phyloP scores from a whole-genome alignment of 495 filamentous ascomycete species.

The Talaromyces borbonicus region DNA sequence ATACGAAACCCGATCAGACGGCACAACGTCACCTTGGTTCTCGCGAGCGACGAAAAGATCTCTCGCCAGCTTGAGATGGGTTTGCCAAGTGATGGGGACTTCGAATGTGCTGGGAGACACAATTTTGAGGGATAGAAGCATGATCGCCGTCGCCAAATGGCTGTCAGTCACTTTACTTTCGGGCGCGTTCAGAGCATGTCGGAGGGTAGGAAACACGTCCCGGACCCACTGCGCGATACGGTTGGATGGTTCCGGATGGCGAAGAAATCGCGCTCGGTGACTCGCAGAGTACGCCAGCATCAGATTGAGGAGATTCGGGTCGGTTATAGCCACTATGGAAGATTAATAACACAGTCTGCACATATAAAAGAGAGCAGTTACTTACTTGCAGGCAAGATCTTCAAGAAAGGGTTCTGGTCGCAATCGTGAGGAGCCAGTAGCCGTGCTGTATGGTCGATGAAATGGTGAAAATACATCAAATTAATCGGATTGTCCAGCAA shows the following conservation, averaged over 20 bases:
- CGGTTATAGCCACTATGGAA: conserved; percentile 50
- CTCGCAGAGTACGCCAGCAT: conserved; percentile 75
- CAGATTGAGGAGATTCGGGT: conserved; percentile 62
- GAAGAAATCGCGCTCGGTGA: conserved; percentile 68
- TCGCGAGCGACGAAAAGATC: conserved; percentile 64
- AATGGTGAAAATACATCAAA: conserved; percentile 68
- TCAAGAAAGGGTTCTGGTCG: conserved; percentile 62
- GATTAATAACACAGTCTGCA: conserved; percentile 9
- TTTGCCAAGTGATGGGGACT: conserved; percentile 65
- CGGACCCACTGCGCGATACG: conserved; percentile 73
- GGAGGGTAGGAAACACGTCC: conserved; percentile 66
- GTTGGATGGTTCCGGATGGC: conserved; percentile 63
- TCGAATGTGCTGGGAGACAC: conserved; percentile 75
- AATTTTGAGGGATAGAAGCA: conserved; percentile 79
- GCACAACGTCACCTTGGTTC: conserved; percentile 40
- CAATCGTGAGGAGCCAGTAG: conserved; percentile 71
- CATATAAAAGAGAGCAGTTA: conserved; percentile 8
- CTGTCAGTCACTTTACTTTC: conserved; percentile 57
- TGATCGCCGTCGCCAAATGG: conserved; percentile 75
- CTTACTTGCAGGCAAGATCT: conserved; percentile 59
- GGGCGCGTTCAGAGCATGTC: conserved; percentile 48
- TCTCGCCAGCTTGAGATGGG: conserved; percentile 65
- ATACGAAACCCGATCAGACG: conserved; percentile 56
- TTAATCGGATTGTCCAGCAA: conserved; percentile 71
- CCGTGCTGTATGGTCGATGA: conserved; percentile 67